These are phyloP conservation scores for Chlorella sp. DNA, from an alignment of 139 green algal genomes.

Conservation along the genomic window DNA sequence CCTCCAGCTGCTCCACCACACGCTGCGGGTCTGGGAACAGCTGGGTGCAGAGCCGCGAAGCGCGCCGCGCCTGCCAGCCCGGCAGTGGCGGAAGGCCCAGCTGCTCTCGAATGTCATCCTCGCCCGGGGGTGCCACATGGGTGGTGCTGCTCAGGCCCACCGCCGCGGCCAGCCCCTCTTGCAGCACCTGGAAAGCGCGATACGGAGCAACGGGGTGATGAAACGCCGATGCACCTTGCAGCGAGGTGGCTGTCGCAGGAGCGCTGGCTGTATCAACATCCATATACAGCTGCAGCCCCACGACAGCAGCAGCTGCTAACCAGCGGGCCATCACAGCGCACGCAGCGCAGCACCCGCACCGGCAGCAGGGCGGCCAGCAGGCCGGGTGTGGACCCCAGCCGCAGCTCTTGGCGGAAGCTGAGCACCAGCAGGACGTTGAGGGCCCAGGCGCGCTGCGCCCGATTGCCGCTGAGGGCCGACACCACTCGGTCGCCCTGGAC, in stretches of 20 bases:
- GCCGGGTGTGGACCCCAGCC: neutral
- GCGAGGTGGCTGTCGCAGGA: too few species aligned
- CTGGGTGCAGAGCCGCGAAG: neutral
- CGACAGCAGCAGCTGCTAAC: too few species aligned
- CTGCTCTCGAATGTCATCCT: neutral
- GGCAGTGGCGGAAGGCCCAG: slow-evolving; percentile 22
- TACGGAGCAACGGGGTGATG: too few species aligned
- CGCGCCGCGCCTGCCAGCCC: neutral
- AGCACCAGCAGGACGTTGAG: slow-evolving; percentile 36
- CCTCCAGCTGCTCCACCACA: slow-evolving; percentile 1
- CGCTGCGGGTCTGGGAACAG: neutral
- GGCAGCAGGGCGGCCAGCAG: slow-evolving; percentile 27
- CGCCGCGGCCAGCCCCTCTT: slow-evolving; percentile 8
- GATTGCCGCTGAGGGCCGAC: neutral
- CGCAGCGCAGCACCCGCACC: neutral
- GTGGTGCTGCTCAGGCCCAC: neutral
- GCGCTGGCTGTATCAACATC: too few species aligned
- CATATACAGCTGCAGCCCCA: too few species aligned
- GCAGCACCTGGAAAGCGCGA: neutral
- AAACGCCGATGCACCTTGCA: too few species aligned
- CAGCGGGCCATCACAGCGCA: too few species aligned
- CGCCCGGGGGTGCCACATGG: neutral
- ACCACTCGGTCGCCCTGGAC: slow-evolving; percentile 4
- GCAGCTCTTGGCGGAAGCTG: slow-evolving; percentile 4
- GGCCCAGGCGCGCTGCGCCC: neutral